These are phyloP conservation scores for Lasiodiplodia sp. DNA, from an alignment of 2,329 filamentous ascomycete genomes.

Conservation along the genomic window DNA sequence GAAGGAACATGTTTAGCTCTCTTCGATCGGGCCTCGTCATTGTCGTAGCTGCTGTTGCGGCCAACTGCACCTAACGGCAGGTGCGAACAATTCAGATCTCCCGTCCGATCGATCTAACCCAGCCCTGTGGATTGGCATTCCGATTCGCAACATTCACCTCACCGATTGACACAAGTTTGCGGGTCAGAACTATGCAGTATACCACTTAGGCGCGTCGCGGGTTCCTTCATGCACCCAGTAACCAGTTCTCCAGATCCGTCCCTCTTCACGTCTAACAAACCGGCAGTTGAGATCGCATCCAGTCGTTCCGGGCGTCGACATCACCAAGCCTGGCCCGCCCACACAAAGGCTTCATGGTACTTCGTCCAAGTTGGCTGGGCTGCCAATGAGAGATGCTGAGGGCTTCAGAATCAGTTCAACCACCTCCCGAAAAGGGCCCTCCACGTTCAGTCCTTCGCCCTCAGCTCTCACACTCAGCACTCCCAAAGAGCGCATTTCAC, in stretches of 20 bases:
- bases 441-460: constrained; percentile 25
- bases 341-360: constrained; percentile 26
- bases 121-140: constrained; percentile 1
- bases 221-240: constrained; percentile 47
- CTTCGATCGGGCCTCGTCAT: not conserved
- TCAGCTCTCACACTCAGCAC: constrained; percentile 11
- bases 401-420: constrained; percentile 32
- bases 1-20: not conserved
- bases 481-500: not conserved
- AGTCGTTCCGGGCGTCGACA: constrained; percentile 36
- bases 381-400: not conserved
- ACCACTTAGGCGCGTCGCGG: constrained; percentile 43
- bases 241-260: not conserved
- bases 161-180: constrained; percentile 23
- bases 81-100: constrained; percentile 21
- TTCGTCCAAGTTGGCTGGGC: not conserved
- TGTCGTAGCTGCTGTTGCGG: constrained; percentile 5
- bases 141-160: constrained; percentile 20
- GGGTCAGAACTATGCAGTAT: constrained; percentile 43
- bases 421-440: constrained; percentile 36
- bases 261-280: not conserved
- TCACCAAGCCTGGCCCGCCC: constrained; percentile 26
- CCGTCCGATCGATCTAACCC: constrained; percentile 3
- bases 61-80: not conserved
- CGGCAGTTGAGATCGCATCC: constrained; percentile 38